Base-by-base conservation (phyloP, 805 yeast species). In the Candida sonorensis region DNA sequence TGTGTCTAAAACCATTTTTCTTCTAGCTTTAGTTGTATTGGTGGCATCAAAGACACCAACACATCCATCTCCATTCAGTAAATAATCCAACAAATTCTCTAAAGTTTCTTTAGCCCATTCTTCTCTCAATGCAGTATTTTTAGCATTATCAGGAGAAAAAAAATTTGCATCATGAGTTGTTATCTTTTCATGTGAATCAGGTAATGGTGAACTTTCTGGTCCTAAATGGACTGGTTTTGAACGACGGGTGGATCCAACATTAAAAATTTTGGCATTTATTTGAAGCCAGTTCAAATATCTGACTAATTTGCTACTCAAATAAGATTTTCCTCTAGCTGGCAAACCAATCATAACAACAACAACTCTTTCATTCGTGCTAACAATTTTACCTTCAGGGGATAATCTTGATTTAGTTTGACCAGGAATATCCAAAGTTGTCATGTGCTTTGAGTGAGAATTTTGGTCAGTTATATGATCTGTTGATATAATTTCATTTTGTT, bases 41-140 rank as follows among this genome's bases (percentile, higher is more conserved):
- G 94, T 82, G 1, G 92, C 92, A 58, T 82, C 94, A 53, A 82
- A 81, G 8, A 90, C 85, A 2, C 97, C 98, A 7, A 90, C 96
- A 5, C 88, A 77, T 2, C 97, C 97, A 20, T 78, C 75, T 0
- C 86, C 94, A 10, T 74, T 68, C 29, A 87, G 54, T 4, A 92
- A 70, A 57, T 84, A 88, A 45, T 88, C 90, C 22, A 90, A 62
- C 34, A 90, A 59, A 48, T 81, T 82, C 38, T 86, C 90, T 36
- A 90, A 62, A 0, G 98, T 90, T 42, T 90, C 95, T 76, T 81
- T 78, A 0, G 98, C 98, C 97, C 97, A 92, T 55, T 81, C 73
- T 50, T 90, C 97, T 39, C 97, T 72, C 27, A 86, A 62, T 20
- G 67, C 64, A 4, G 74, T 74, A 12, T 81, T 75, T 10, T 72